Conservation (phyloP, 345 rosid species). For the Eutrema heterophyllum region DNA sequence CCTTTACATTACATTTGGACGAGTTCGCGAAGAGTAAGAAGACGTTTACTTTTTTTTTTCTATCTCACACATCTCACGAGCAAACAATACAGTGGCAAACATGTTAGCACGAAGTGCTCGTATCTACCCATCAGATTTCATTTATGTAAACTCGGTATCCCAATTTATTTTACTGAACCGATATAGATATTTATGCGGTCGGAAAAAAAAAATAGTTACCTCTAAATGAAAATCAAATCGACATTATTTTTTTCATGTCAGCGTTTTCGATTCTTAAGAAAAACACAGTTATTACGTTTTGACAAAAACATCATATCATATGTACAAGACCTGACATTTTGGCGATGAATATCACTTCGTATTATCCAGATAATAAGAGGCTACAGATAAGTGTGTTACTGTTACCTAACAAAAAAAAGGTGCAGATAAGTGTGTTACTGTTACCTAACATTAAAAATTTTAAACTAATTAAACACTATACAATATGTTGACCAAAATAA, state of each 20-base stretch:
- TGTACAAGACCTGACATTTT: conserved; percentile 25
- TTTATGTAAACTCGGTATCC: too few species aligned
- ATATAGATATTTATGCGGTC: too few species aligned
- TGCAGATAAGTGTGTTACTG: not conserved
- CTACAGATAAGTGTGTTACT: not conserved
- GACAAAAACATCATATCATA: conserved; percentile 32
- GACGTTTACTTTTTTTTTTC: too few species aligned
- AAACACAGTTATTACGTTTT: conserved; percentile 2
- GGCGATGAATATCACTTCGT: conserved; percentile 17
- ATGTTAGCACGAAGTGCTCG: too few species aligned
- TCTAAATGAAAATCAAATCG: not conserved
- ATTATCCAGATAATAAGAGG: conserved; percentile 19
- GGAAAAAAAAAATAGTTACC: too few species aligned
- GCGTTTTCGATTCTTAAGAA: not conserved
- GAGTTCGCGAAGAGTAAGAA: too few species aligned
- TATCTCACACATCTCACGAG: too few species aligned
- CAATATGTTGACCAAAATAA: not conserved
- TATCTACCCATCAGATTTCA: too few species aligned
- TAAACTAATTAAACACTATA: not conserved
- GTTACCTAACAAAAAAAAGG: not conserved
- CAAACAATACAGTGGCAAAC: too few species aligned
- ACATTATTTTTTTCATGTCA: not conserved
- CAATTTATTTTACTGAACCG: too few species aligned
- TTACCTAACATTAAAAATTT: not conserved
- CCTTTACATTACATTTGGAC: too few species aligned